phyloP scores from a whole-genome alignment of 2,329 filamentous ascomycete genomes.

The Myriosclerotinia scirpicola region DNA sequence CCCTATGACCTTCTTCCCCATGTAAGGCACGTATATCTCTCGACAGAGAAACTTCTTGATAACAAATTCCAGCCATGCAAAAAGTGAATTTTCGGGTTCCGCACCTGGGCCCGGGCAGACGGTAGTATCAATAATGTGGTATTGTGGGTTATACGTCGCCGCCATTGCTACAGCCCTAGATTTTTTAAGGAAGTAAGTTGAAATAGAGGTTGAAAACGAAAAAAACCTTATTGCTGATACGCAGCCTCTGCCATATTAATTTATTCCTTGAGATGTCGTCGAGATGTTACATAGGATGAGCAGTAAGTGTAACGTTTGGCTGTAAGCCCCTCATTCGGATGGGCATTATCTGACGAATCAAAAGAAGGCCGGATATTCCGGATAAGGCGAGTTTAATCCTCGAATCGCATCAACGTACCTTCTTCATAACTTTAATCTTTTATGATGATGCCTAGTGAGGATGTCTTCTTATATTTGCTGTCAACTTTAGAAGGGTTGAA shows the following conservation, averaged over 20 bases:
- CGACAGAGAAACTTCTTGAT: background rate
- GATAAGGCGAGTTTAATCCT: background rate
- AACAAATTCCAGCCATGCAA: background rate
- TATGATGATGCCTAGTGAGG: no score
- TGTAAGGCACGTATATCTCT: background rate
- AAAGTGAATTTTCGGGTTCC: no score
- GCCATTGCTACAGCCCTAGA: background rate
- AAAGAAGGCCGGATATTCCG: background rate
- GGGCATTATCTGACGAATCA: slow-evolving; percentile 14
- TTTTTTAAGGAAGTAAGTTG: no score
- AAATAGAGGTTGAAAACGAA: background rate
- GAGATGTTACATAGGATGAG: background rate
- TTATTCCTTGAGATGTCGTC: background rate
- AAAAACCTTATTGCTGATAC: background rate
- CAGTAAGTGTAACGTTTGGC: background rate
- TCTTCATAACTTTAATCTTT: background rate
- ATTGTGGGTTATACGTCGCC: no score
- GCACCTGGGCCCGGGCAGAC: no score
- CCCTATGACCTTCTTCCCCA: background rate
- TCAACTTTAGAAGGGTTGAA: background rate
- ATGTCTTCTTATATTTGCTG: background rate
- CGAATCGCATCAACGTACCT: background rate
- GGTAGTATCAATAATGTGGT: background rate
- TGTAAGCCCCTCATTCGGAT: background rate
- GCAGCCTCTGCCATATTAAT: background rate